phyloP scores from a whole-genome alignment of 768 basidiomycete genomes.

The Austroboletus eburneus region DNA sequence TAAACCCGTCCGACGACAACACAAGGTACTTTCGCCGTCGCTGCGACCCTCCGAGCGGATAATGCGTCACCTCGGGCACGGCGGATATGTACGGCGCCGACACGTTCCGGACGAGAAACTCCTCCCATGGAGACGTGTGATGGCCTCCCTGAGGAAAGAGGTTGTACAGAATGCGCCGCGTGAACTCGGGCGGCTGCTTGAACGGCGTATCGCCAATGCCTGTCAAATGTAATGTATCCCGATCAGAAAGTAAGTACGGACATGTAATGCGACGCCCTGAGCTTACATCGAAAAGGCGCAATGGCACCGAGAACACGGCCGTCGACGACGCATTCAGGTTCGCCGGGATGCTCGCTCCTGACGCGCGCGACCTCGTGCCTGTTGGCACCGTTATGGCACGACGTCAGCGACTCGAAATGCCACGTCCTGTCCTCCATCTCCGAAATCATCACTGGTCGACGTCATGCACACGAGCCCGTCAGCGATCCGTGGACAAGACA shows the following conservation, averaged over 20 bases:
- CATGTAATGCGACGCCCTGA: constrained; percentile 9
- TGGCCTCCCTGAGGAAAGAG: constrained; percentile 59
- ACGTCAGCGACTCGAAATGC: constrained; percentile 59
- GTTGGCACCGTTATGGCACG: constrained; percentile 68
- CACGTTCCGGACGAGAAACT: constrained; percentile 56
- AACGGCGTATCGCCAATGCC: constrained; percentile 70
- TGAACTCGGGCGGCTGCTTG: constrained; percentile 69
- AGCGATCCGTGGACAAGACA: background rate
- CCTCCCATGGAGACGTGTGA: constrained; percentile 61
- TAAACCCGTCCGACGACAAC: constrained; percentile 63
- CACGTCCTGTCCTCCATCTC: constrained; percentile 48
- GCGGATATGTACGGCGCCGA: constrained; percentile 67
- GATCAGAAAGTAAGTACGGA: constrained; percentile 6
- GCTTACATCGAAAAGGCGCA: constrained; percentile 70
- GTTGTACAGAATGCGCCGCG: constrained; percentile 62
- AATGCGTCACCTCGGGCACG: constrained; percentile 60
- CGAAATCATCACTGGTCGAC: constrained; percentile 45
- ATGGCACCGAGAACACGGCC: constrained; percentile 72
- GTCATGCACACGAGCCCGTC: constrained; percentile 12
- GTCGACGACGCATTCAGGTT: constrained; percentile 63
- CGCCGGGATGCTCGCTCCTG: constrained; percentile 59
- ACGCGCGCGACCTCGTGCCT: constrained; percentile 63
- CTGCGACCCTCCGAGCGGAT: constrained; percentile 36
- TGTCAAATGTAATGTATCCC: constrained; percentile 18
- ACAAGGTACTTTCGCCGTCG: constrained; percentile 50